Conservation (phyloP, 345 rosid species). For the Bruguiera sexangula region DNA sequence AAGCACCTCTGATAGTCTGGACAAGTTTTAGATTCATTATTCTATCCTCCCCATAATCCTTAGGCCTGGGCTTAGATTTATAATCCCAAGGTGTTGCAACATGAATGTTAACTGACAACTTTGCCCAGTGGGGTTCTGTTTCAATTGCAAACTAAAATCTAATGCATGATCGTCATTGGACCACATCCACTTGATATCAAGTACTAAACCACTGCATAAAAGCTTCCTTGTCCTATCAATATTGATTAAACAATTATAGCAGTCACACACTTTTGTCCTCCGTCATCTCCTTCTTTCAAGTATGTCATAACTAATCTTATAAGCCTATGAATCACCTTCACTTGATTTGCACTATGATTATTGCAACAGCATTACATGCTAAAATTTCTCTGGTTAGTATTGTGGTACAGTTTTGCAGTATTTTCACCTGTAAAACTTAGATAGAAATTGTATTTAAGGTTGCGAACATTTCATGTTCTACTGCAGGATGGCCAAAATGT, state of each 20-base stretch:
- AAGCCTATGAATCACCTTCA: background rate
- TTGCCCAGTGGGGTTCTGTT: background rate
- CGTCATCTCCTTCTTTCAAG: background rate
- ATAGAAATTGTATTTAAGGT: background rate
- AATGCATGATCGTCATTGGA: background rate
- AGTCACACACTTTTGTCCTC: background rate
- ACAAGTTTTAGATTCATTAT: slow-evolving; percentile 1
- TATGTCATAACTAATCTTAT: background rate
- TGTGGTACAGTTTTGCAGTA: background rate
- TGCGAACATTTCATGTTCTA: background rate
- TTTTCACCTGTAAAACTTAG: too few relatives aligned
- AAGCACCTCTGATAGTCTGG: background rate
- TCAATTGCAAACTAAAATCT: background rate
- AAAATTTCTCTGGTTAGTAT: background rate
- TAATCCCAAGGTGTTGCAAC: background rate
- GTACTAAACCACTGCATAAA: background rate
- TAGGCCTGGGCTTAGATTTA: background rate
- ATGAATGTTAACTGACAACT: background rate
- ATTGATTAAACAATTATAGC: background rate
- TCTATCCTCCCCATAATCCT: background rate
- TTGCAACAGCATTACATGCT: background rate
- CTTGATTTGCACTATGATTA: background rate
- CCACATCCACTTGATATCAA: background rate
- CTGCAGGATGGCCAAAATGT: slow-evolving; percentile 87
- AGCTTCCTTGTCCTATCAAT: background rate